phyloP scores from a whole-genome alignment of 805 yeast species.

The Clavispora carvajalis region DNA sequence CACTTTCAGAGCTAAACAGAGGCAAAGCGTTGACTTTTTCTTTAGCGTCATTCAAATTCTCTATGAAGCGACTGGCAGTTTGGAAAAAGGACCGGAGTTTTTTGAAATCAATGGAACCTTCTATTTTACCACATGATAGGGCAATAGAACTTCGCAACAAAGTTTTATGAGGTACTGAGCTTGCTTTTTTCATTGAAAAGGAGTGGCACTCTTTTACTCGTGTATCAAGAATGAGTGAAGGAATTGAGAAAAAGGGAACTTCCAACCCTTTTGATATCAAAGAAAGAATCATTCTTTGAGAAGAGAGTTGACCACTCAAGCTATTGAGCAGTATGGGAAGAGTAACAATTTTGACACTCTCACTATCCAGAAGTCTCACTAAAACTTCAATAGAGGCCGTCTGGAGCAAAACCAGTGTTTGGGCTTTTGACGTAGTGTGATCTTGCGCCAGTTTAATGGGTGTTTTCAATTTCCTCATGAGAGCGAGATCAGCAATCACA shows the following conservation, averaged over 20 bases:
- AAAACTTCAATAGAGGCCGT: slow-evolving; percentile 32
- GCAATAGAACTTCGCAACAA: slow-evolving; percentile 13
- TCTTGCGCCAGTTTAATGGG: no score
- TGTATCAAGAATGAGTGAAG: slow-evolving; percentile 22
- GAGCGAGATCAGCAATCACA: not conserved
- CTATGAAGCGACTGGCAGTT: not conserved
- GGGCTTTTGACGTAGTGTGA: not conserved
- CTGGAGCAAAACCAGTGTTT: slow-evolving; percentile 30
- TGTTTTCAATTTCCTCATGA: not conserved
- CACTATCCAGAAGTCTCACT: slow-evolving; percentile 15
- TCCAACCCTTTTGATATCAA: slow-evolving; percentile 5
- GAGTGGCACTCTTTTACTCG: slow-evolving; percentile 22
- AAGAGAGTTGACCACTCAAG: slow-evolving; percentile 22
- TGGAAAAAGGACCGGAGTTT: not conserved
- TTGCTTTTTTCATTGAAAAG: slow-evolving; percentile 10
- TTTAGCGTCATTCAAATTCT: not conserved
- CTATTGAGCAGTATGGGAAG: slow-evolving; percentile 44
- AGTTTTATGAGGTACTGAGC: slow-evolving; percentile 16
- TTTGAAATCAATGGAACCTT: slow-evolving; percentile 6
- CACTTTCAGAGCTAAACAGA: not conserved
- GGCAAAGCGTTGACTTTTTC: not conserved
- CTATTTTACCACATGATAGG: slow-evolving; percentile 14
- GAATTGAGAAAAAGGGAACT: slow-evolving; percentile 16
- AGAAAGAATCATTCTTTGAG: slow-evolving; percentile 24
- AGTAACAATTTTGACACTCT: slow-evolving; percentile 21